A percentile compares a stretch with the other conserved stretches of the same genome.
Evolutionary conservation across 2,329 filamentous ascomycete genomes (phyloP).

Genomic region (Fusarium algeriense): DNA sequence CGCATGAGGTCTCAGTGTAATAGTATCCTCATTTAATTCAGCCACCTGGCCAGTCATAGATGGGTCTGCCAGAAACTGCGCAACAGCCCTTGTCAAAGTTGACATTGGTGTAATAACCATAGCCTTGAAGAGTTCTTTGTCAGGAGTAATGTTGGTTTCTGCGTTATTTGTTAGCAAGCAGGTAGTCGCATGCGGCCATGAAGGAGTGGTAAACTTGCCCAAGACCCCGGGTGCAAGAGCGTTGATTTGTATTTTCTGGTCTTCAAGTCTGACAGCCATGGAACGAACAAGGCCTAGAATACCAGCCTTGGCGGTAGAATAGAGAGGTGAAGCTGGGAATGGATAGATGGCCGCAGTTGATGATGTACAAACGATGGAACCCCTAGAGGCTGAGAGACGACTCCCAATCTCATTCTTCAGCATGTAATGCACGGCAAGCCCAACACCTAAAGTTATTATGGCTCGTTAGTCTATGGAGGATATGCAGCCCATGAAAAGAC

Average conservation of each 20-base stretch:
- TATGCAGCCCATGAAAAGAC: accelerated
- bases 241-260: neutral
- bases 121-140: neutral
- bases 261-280: neutral
- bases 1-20: conserved; percentile 4
- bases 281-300: conserved; percentile 1
- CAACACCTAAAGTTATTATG: neutral
- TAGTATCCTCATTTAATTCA: neutral
- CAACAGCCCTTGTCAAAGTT: neutral
- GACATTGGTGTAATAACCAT: conserved; percentile 7
- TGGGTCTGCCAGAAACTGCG: neutral
- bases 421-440: conserved; percentile 1
- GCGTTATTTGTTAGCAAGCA: accelerated
- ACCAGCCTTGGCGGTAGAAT: accelerated
- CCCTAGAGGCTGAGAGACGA: neutral
- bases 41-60: neutral
- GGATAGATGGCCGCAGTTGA: neutral
- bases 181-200: accelerated
- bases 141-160: neutral
- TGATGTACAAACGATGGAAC: conserved; percentile 7
- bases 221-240: conserved; percentile 5
- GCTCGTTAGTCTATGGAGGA: accelerated
- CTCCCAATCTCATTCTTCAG: neutral
- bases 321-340: neutral
- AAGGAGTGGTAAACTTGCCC: accelerated